Conservation (phyloP, 495 filamentous ascomycete genomes). For the Friedmanniomyces endolithicus region DNA sequence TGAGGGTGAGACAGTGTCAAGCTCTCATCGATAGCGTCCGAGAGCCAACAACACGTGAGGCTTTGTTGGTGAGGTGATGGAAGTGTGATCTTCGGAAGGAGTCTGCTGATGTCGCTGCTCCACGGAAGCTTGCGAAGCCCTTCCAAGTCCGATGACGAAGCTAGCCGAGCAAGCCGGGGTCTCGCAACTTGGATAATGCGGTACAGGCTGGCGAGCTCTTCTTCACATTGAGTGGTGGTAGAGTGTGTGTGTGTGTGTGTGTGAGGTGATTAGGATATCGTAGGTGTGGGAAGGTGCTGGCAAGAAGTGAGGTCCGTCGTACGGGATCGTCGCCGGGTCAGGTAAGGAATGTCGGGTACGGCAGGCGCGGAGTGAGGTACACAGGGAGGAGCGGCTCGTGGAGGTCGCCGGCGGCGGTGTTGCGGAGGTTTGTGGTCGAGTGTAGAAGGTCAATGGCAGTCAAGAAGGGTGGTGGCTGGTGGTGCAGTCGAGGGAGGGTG, state of each 20-base stretch:
- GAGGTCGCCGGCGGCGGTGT: not conserved
- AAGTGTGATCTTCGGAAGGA: not conserved
- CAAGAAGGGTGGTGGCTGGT: not conserved
- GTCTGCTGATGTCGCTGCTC: not conserved
- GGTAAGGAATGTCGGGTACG: conserved; percentile 6
- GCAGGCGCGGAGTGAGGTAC: not conserved
- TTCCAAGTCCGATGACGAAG: conserved; percentile 2
- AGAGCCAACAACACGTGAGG: not conserved
- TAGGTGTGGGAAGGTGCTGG: not conserved
- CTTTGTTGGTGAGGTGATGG: not conserved
- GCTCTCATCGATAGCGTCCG: not conserved
- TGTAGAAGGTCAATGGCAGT: not conserved
- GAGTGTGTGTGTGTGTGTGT: not conserved
- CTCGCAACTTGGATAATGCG: not conserved
- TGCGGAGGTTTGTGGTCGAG: not conserved
- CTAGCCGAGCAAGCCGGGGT: not conserved
- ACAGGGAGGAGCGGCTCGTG: conserved; percentile 1
- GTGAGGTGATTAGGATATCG: not conserved
- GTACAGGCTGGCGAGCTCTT: not conserved
- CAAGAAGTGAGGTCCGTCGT: not conserved
- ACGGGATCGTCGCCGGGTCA: not conserved
- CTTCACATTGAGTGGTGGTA: not conserved
- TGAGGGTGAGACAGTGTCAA: conserved; percentile 3
- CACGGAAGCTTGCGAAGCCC: not conserved
- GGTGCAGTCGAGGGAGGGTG: not conserved